Percentiles rank a stretch among this genome's conserved stretches.
Evolutionary conservation across 495 filamentous ascomycete species (phyloP).

Genomic region (Penicillium tannophilum): DNA sequence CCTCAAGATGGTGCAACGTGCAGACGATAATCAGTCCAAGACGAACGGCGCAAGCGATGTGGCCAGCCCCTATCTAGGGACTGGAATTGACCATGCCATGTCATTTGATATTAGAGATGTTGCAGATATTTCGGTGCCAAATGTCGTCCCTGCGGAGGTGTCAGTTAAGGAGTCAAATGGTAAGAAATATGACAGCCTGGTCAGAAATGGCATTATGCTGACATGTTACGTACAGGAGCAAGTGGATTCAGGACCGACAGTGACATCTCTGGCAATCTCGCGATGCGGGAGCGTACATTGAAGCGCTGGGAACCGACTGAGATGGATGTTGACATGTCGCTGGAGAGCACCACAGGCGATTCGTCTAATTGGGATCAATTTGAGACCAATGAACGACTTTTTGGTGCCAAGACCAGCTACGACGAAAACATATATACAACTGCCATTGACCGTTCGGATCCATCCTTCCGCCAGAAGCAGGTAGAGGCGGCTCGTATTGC

Average conservation of each 20-base stretch:
- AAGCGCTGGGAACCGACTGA: slow-evolving; percentile 83
- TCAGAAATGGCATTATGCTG: background rate
- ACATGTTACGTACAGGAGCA: slow-evolving; percentile 5
- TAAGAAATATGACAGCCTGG: slow-evolving; percentile 39
- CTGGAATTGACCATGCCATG: slow-evolving; percentile 68
- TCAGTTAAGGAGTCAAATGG: slow-evolving; percentile 69
- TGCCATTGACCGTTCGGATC: slow-evolving; percentile 77
- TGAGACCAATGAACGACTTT: slow-evolving; percentile 81
- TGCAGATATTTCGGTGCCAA: slow-evolving; percentile 62
- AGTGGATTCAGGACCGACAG: slow-evolving; percentile 78
- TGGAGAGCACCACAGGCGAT: slow-evolving; percentile 57
- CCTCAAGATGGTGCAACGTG: slow-evolving; percentile 82
- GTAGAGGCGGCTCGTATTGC: slow-evolving; percentile 82
- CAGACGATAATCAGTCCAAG: slow-evolving; percentile 49
- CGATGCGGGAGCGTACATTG: slow-evolving; percentile 71
- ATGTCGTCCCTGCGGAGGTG: slow-evolving; percentile 52
- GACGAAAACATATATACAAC: slow-evolving; percentile 96
- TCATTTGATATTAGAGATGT: slow-evolving; percentile 79
- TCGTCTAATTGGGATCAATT: slow-evolving; percentile 87
- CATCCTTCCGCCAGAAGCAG: slow-evolving; percentile 73
- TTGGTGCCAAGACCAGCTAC: slow-evolving; percentile 84
- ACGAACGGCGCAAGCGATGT: slow-evolving; percentile 58
- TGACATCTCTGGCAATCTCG: slow-evolving; percentile 78
- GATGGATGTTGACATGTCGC: slow-evolving; percentile 61
- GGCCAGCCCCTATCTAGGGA: slow-evolving; percentile 59